Evolutionary conservation across 768 basidiomycete genomes (phyloP).

Genomic region (Phylloporus arenicola): DNA sequence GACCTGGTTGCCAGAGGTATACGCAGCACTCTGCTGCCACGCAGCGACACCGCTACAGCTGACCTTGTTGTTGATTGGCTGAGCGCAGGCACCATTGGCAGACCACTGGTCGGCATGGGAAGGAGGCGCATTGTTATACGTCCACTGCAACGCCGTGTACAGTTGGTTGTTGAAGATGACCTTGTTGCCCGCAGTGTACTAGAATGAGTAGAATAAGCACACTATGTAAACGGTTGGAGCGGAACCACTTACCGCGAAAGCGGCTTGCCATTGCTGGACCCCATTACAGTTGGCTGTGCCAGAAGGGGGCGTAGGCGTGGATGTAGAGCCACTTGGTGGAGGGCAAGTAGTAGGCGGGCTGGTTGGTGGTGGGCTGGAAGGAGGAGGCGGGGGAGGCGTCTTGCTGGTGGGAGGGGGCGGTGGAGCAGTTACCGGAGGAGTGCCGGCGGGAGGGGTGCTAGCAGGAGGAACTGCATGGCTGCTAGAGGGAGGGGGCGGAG

Average conservation of each 20-base stretch:
- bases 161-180: conserved; percentile 21
- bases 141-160: conserved; percentile 26
- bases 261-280: conserved; percentile 20
- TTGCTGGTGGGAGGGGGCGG: neutral
- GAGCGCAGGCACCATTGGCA: conserved; percentile 4
- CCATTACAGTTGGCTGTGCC: conserved; percentile 8
- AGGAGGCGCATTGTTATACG: conserved; percentile 16
- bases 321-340: neutral
- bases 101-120: conserved; percentile 18
- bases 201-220: neutral
- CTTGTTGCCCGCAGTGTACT: conserved; percentile 22
- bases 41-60: conserved; percentile 17
- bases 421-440: neutral
- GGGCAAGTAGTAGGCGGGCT: neutral
- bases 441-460: neutral
- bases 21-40: conserved; percentile 17
- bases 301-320: neutral
- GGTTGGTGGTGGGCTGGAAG: neutral
- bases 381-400: neutral
- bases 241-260: conserved; percentile 14
- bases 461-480: neutral
- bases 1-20: conserved; percentile 13
- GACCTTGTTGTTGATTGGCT: conserved; percentile 21
- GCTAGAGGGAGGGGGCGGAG: neutral
- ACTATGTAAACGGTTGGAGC: neutral